phyloP scores from a whole-genome alignment of 805 yeast species.

The Peterozyma toletana region DNA sequence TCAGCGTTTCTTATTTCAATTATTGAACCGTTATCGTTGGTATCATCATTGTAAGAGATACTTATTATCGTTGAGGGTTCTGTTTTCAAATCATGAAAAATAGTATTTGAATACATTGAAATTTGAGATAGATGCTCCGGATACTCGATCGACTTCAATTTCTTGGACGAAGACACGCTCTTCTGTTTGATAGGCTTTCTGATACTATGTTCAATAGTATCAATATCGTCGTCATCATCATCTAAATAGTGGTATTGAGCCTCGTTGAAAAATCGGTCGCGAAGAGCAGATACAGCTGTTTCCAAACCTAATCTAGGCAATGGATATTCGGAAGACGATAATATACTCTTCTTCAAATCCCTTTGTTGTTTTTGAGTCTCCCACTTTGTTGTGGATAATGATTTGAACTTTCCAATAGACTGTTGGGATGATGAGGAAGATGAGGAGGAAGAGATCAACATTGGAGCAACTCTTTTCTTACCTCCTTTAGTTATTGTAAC shows the following conservation, averaged over 20 bases:
- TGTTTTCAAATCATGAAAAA: conserved; percentile 19
- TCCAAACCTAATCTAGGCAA: conserved; percentile 62
- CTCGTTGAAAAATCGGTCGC: conserved; percentile 27
- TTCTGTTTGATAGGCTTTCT: conserved; percentile 14
- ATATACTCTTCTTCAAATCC: conserved; percentile 14
- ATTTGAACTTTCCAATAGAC: conserved; percentile 1
- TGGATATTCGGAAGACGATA: conserved; percentile 38
- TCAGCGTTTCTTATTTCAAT: conserved; percentile 36
- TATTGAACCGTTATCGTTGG: conserved; percentile 17
- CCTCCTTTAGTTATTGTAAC: conserved; percentile 70
- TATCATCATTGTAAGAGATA: conserved; percentile 13
- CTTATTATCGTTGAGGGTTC: conserved; percentile 22
- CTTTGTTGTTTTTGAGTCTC: conserved; percentile 16
- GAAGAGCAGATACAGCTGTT: conserved; percentile 54
- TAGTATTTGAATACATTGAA: conserved; percentile 17
- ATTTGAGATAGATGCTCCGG: conserved; percentile 19
- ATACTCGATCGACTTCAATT: conserved; percentile 25
- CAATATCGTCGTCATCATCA: conserved; percentile 26
- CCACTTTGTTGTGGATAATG: conserved; percentile 6
- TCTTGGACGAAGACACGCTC: conserved; percentile 23
- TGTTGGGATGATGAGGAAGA: conserved; percentile 2
- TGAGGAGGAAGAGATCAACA: conserved; percentile 44
- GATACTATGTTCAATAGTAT: conserved; percentile 32
- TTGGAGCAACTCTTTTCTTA: conserved; percentile 68
- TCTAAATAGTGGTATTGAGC: conserved; percentile 16